phyloP scores from a whole-genome alignment of 768 basidiomycete species.

The Amanita rimosa region DNA sequence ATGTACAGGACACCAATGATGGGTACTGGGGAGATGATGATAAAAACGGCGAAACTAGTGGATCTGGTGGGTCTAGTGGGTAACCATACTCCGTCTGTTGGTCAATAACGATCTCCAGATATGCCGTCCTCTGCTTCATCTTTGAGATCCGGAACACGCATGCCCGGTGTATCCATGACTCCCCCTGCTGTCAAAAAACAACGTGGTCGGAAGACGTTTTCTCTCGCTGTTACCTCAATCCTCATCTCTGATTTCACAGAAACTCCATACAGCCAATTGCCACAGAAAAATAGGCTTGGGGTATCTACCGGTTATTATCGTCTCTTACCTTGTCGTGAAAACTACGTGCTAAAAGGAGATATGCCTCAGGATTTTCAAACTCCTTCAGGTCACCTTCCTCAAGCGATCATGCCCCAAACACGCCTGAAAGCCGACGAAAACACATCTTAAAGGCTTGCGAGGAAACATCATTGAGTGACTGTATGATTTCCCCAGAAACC shows the following conservation, averaged over 20 bases:
- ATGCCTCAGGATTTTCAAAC: not conserved
- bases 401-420: not conserved
- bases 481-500: too few species aligned
- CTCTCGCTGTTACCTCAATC: not conserved
- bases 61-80: not conserved
- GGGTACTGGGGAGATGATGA: constrained; percentile 6
- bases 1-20: constrained; percentile 1
- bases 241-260: not conserved
- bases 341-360: not conserved
- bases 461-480: too few species aligned
- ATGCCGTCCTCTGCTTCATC: not conserved
- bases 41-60: not conserved
- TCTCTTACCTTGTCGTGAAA: not conserved
- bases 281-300: not conserved
- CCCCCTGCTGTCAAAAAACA: not conserved
- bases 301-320: not conserved
- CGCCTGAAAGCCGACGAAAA: not conserved
- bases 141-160: not conserved
- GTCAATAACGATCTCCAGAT: not conserved
- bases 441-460: not conserved
- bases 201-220: not conserved
- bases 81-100: not conserved
- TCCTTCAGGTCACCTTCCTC: not conserved
- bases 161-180: not conserved
- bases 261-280: not conserved